Base-by-base conservation (phyloP, 2,329 filamentous ascomycete species). In the Neurospora sp. region DNA sequence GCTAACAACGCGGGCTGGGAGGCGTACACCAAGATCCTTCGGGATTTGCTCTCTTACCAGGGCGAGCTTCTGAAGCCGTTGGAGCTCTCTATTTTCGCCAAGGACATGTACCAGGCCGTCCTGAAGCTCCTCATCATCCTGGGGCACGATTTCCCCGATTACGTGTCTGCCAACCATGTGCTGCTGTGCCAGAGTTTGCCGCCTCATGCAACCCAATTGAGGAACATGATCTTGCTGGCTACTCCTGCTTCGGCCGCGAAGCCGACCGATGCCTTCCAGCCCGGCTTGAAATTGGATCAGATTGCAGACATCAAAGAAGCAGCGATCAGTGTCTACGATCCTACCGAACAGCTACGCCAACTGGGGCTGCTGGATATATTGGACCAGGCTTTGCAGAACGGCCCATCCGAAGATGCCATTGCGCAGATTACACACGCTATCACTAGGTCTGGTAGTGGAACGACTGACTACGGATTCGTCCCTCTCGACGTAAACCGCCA, bases 101-200 rank as follows among this genome's bases (percentile, higher is more conserved):
- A 92, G 78, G 92, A 95, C 69, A 88, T 97, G 72, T 97, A 97
- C 79, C 90, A 92, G 71, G 93, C 91, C 8, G 88, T 92, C 1
- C 83, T 97, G 66, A 93, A 96, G 77, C 87, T 97, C 71, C 82
- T 98, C 69, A 83, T 97, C 40, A 87, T 97, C 68, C 83, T 99
- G 68, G 92, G 97, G 74, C 96, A 98, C 77, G 96, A 99, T 79
- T 98, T 93, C 80, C 92, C 95, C 0, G 93, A 97, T 70, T 99
- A 97, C 79, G 82, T 99, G 57, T 91, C 92, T 6, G 92, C 94
- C 75, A 93, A 97, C 78, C 92, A 97, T 77, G 88, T 92, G 74
- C 88, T 89, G 74, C 87, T 99, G 68, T 93, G 91, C 81, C 90
- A 91, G 75, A 89, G 88, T 76, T 91, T 98, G 70, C 92, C 94